Conservation (phyloP, 306 rosid species). For the Erythrophleum fordii region DNA sequence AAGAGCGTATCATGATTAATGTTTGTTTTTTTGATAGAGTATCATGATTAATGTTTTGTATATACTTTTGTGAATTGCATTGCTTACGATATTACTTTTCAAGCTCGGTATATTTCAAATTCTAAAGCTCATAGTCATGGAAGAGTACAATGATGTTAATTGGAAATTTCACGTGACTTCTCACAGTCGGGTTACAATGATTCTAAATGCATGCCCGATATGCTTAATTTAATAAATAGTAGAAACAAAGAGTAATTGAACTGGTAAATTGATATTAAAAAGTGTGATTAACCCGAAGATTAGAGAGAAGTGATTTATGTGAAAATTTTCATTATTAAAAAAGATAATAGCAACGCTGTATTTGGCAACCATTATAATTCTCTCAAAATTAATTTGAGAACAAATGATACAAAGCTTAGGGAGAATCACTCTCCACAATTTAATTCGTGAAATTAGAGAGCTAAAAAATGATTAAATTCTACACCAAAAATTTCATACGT, state of each 20-base stretch:
- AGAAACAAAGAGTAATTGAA: background rate
- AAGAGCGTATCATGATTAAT: constrained; percentile 19
- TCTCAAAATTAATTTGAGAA: background rate
- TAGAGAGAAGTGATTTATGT: background rate
- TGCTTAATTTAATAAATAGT: background rate
- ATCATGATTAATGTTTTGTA: constrained; percentile 14
- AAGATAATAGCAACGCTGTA: background rate
- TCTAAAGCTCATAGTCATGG: background rate
- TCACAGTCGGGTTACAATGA: background rate
- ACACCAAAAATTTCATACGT: background rate
- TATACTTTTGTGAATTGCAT: constrained; percentile 8
- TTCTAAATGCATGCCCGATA: background rate
- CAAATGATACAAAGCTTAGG: background rate
- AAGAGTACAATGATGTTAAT: background rate
- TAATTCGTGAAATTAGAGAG: background rate
- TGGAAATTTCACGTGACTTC: constrained; percentile 8
- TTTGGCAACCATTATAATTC: background rate
- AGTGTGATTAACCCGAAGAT: background rate
- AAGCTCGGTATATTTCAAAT: background rate
- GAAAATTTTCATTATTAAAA: background rate
- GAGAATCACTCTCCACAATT: too few relatives aligned
- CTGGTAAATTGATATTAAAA: background rate
- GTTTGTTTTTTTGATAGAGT: background rate
- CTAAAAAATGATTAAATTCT: background rate
- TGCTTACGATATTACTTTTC: background rate